Evolutionary conservation across 2,329 filamentous ascomycete genomes (phyloP).

Genomic region (Ophiocordyceps camponoti-leonardi): DNA sequence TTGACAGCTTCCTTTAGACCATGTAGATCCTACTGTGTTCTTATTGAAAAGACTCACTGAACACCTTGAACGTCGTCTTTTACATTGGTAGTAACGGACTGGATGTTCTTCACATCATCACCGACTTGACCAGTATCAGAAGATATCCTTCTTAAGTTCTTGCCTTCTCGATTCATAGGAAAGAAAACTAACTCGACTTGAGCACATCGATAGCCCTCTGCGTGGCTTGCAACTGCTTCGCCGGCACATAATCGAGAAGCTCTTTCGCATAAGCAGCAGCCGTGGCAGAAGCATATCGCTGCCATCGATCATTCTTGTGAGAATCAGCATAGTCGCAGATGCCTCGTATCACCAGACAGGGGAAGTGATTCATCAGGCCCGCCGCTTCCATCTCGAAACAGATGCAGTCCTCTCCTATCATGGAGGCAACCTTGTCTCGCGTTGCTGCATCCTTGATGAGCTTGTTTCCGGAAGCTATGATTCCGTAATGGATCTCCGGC

Average conservation of each 20-base stretch:
- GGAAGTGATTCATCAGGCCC: conserved; percentile 8
- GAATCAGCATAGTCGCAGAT: conserved; percentile 18
- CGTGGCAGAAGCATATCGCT: conserved; percentile 10
- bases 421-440: conserved; percentile 11
- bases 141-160: not conserved
- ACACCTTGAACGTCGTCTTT: not conserved
- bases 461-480: conserved; percentile 1
- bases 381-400: not conserved
- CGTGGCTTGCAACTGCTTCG: not conserved
- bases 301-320: conserved; percentile 13
- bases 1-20: too few relatives aligned
- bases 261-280: conserved; percentile 12
- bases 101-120: not conserved
- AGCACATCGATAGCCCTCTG: not conserved
- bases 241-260: conserved; percentile 1
- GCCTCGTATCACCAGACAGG: conserved; percentile 14
- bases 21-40: not conserved
- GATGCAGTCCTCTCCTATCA: not conserved
- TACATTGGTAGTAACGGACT: not conserved
- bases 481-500: conserved; percentile 6
- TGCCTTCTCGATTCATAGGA: not conserved
- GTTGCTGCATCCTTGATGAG: not conserved
- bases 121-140: not conserved
- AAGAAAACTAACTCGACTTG: not conserved
- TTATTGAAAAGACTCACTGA: not conserved